A percentile compares a stretch with the other conserved stretches of the same genome.
These are phyloP conservation scores for Acephala macrosclerotiorum DNA, from an alignment of 2,329 filamentous ascomycete genomes.

Conservation along the genomic window DNA sequence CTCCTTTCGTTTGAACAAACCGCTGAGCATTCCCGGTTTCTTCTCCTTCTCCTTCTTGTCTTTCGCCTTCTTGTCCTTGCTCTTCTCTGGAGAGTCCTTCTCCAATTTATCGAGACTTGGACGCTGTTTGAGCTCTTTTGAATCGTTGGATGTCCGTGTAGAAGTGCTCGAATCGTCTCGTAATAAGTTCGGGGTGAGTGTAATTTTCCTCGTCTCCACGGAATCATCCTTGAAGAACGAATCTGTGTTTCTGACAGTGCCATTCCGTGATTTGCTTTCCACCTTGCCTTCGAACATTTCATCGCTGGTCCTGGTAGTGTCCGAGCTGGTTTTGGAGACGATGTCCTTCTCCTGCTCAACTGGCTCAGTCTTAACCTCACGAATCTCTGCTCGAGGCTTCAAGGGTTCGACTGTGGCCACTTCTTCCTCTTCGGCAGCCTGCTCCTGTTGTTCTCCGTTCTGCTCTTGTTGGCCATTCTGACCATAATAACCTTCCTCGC, in stretches of 20 bases:
- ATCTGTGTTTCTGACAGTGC: constrained; percentile 88
- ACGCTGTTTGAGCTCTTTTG: constrained; percentile 60
- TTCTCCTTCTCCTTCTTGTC: constrained; percentile 63
- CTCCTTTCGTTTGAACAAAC: constrained; percentile 55
- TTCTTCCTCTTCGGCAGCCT: constrained; percentile 47
- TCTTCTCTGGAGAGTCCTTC: constrained; percentile 70
- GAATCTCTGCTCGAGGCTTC: constrained; percentile 49
- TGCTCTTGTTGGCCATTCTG: constrained; percentile 55
- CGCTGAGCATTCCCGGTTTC: constrained; percentile 70
- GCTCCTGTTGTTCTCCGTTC: constrained; percentile 36
- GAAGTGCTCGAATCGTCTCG: constrained; percentile 72
- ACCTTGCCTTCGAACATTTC: constrained; percentile 67
- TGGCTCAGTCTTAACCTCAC: constrained; percentile 39
- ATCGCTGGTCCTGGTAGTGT: constrained; percentile 63
- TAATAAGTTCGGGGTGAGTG: constrained; percentile 89
- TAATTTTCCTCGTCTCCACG: constrained; percentile 96
- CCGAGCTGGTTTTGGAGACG: constrained; percentile 42
- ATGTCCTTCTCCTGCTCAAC: constrained; percentile 33
- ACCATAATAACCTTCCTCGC: constrained; percentile 53
- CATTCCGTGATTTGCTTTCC: constrained; percentile 76
- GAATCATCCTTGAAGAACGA: constrained; percentile 98
- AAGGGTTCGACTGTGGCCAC: constrained; percentile 45
- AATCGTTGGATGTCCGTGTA: constrained; percentile 50
- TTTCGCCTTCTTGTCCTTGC: constrained; percentile 72
- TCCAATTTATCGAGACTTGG: constrained; percentile 80